Conservation (phyloP, 2,329 filamentous ascomycete species). For the Fusarium stilboides region DNA sequence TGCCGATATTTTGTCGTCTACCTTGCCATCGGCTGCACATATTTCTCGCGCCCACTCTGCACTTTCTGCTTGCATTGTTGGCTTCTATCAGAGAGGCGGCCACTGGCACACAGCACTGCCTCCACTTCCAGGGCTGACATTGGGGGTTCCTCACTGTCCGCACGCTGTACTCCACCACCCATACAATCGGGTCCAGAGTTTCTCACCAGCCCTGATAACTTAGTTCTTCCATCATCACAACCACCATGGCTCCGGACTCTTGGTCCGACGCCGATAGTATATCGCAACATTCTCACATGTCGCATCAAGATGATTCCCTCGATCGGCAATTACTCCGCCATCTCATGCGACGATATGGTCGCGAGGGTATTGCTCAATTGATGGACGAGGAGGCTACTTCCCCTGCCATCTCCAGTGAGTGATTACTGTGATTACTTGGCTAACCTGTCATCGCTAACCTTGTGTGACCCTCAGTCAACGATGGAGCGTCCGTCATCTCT, state of each 20-base stretch:
- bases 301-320: constrained; percentile 50
- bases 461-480: constrained; percentile 44
- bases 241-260: constrained; percentile 51
- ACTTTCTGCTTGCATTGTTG: constrained; percentile 19
- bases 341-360: constrained; percentile 54
- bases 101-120: constrained; percentile 21
- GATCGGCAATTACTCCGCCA: constrained; percentile 56
- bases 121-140: constrained; percentile 43
- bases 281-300: constrained; percentile 49
- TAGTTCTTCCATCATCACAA: constrained; percentile 28
- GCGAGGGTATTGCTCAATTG: constrained; percentile 53
- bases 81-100: constrained; percentile 10
- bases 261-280: constrained; percentile 53
- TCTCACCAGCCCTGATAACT: constrained; percentile 33
- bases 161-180: constrained; percentile 41
- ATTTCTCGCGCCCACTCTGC: constrained; percentile 1
- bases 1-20: constrained; percentile 24
- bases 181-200: constrained; percentile 27
- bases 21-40: neutral
- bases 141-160: constrained; percentile 29
- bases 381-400: constrained; percentile 53
- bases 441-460: constrained; percentile 20
- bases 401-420: constrained; percentile 52
- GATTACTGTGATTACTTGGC: neutral
- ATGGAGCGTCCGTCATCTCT: constrained; percentile 55